Base-by-base conservation (phyloP, 352 stramenopile species). In the Phytophthora quininea region DNA sequence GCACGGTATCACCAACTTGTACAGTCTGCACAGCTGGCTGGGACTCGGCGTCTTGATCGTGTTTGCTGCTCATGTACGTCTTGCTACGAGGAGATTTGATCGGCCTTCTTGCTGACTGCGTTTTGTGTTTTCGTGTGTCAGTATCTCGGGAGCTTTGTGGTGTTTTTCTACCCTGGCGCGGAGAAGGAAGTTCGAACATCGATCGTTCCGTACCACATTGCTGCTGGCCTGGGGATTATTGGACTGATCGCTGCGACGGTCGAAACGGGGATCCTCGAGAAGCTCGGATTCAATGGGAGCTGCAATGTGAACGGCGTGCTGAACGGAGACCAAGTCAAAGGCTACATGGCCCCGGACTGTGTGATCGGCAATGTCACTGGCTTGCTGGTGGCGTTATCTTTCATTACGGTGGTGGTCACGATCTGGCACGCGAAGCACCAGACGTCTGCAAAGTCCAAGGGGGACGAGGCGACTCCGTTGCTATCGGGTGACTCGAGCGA, bases 11-110 rank as follows among this genome's bases (percentile, higher is more conserved):
- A 90, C 79, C 24, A 96, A 96, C 59, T 56, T 96, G 30, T 95
- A 95, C 74, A 94, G 84, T 58, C 74, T 96, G 9, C 89, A 96
- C 80, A 95, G 87, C 58, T 96, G 88, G 89, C 50, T 96, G n/a
- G 89, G 89, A 40, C 58, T 96, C 29, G 43, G 74, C 14, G 87
- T 83, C 31, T 65, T 90, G 53, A 74, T 92, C 45, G 53, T 90
- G 35, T 90, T 92, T 49, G 54, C 47, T 2, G 58, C 30, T 1
- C 69, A 90, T 62, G 81, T 92, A 74, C 31, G 67, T 64, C 4
- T 4, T 37, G 15, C 15, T 47, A 50, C 3, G 4, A 33, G 38
- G 3, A 32, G 40, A 7, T n/a, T 29, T 10, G 43, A 29, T 3
- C 6, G 3, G 9, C 43, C 11, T 49, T 6, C 43, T 42, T 42